Conservation (phyloP, 257 asterid genomes). For the Nicotiana sylvestris region DNA sequence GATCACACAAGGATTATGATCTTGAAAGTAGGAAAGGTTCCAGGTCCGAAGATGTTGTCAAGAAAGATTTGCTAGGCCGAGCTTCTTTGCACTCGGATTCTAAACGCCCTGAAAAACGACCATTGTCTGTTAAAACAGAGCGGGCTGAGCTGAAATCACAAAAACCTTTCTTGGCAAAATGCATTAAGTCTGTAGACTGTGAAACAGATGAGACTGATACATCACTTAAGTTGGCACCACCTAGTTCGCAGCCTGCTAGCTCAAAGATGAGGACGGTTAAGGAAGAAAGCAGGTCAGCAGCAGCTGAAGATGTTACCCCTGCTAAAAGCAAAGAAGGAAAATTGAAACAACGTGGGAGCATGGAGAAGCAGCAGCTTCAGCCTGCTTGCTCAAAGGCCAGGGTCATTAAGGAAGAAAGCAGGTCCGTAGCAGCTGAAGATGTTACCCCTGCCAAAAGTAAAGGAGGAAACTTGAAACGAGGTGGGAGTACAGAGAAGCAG, state of each 20-base stretch:
- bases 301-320: slow-evolving; percentile 18
- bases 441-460: slow-evolving; percentile 17
- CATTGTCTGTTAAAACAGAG: slow-evolving; percentile 31
- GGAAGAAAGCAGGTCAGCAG: slow-evolving; percentile 40
- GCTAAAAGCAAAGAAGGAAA: slow-evolving; percentile 33
- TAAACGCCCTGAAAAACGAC: slow-evolving; percentile 39
- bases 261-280: slow-evolving; percentile 47
- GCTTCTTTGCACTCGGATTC: slow-evolving; percentile 31
- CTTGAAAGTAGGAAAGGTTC: slow-evolving; percentile 44
- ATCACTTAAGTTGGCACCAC: slow-evolving; percentile 63
- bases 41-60: slow-evolving; percentile 33
- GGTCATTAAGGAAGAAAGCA: slow-evolving; percentile 51
- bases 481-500: slow-evolving; percentile 93
- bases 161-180: slow-evolving; percentile 33
- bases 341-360: slow-evolving; percentile 70
- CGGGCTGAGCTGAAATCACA: slow-evolving; percentile 28
- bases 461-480: slow-evolving; percentile 54
- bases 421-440: slow-evolving; percentile 21
- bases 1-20: slow-evolving; percentile 35
- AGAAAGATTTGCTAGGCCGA: slow-evolving; percentile 30
- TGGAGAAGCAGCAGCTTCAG: slow-evolving; percentile 76
- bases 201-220: slow-evolving; percentile 56
- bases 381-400: slow-evolving; percentile 51
- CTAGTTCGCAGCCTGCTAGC: slow-evolving; percentile 42
- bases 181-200: slow-evolving; percentile 29